A percentile compares a stretch with the other conserved stretches of the same genome.
phyloP scores from a whole-genome alignment of 208 protist genomes.

The Wallacemonas sp. region DNA sequence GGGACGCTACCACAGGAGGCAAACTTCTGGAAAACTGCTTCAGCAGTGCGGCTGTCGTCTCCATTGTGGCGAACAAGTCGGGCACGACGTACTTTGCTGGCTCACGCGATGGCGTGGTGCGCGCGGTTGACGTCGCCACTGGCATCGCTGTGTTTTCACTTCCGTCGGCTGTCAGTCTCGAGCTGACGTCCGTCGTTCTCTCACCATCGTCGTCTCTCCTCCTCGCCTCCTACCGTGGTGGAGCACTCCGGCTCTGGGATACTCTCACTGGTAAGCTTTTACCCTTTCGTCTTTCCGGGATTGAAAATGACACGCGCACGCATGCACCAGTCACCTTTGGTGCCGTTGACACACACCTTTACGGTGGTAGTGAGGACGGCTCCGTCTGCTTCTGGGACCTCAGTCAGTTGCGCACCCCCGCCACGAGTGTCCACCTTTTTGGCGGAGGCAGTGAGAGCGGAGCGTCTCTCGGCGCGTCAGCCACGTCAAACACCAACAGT shows the following conservation, averaged over 20 bases:
- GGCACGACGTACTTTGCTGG: slow-evolving; percentile 80
- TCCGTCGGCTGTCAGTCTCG: slow-evolving; percentile 57
- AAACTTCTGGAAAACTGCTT: slow-evolving; percentile 75
- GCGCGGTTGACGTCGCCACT: slow-evolving; percentile 75
- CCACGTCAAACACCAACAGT: slow-evolving; percentile 12
- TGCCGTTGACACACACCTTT: slow-evolving; percentile 55
- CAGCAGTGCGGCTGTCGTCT: slow-evolving; percentile 57
- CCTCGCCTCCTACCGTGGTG: slow-evolving; percentile 68
- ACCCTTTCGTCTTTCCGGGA: slow-evolving; percentile 44
- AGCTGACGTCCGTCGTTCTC: slow-evolving; percentile 70
- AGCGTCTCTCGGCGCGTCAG: too few relatives aligned
- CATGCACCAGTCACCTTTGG: slow-evolving; percentile 58
- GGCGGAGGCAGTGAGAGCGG: slow-evolving; percentile 5
- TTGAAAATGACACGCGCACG: slow-evolving; percentile 63
- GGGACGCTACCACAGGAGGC: slow-evolving; percentile 58
- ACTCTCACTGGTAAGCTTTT: slow-evolving; percentile 58
- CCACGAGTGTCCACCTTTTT: slow-evolving; percentile 17
- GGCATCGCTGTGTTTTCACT: slow-evolving; percentile 70
- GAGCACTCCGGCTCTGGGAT: slow-evolving; percentile 78
- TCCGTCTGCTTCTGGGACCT: slow-evolving; percentile 77
- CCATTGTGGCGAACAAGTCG: slow-evolving; percentile 58
- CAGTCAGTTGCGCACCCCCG: slow-evolving; percentile 11
- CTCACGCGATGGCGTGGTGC: slow-evolving; percentile 71
- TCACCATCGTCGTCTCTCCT: slow-evolving; percentile 76
- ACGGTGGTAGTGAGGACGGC: slow-evolving; percentile 69